These are phyloP conservation scores for Candida xiaguanensis DNA, from an alignment of 805 yeast genomes.

Conservation along the genomic window DNA sequence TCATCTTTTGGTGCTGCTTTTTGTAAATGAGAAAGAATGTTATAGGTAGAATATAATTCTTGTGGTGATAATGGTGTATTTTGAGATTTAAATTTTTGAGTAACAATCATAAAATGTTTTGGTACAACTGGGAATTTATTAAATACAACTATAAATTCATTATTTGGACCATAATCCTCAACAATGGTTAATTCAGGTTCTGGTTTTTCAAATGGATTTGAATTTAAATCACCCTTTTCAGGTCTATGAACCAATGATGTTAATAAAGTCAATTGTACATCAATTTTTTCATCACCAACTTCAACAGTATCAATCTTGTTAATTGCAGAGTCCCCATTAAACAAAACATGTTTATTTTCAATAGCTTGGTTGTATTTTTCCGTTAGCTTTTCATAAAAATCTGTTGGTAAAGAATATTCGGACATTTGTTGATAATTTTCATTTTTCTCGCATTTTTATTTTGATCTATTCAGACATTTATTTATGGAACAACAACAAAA, in stretches of 20 bases:
- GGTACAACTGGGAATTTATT: constrained; percentile 86
- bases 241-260: constrained; percentile 36
- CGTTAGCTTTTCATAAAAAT: constrained; percentile 33
- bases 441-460: too few species aligned
- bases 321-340: constrained; percentile 45
- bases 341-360: constrained; percentile 42
- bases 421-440: background rate
- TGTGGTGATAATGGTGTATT: constrained; percentile 62
- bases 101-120: constrained; percentile 74
- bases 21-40: constrained; percentile 51
- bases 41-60: constrained; percentile 62
- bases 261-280: constrained; percentile 29
- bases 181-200: constrained; percentile 70
- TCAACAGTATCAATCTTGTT: constrained; percentile 24
- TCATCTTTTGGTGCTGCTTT: constrained; percentile 24
- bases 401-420: constrained; percentile 9
- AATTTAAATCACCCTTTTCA: constrained; percentile 35
- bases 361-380: constrained; percentile 48
- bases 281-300: constrained; percentile 13
- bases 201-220: constrained; percentile 77
- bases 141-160: constrained; percentile 58
- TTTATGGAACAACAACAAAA: background rate
- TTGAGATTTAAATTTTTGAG: constrained; percentile 72
- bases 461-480: too few species aligned
- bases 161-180: constrained; percentile 47